Evolutionary conservation across 495 filamentous ascomycete species (phyloP).

Genomic region (Tuber brumale): DNA sequence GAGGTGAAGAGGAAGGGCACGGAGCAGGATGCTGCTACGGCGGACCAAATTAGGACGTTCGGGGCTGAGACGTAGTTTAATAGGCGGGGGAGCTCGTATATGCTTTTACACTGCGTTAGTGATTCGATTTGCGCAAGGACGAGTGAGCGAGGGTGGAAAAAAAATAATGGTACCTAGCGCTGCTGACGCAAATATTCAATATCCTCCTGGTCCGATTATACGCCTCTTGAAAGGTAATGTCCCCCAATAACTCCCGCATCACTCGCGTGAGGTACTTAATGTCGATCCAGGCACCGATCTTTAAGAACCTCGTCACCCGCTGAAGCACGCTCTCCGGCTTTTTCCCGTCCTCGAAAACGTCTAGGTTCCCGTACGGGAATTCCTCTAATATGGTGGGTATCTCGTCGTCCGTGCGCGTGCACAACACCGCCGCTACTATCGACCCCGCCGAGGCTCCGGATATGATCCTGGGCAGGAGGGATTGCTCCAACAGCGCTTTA

Average conservation of each 20-base stretch:
- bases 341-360: constrained; percentile 66
- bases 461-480: constrained; percentile 79
- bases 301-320: constrained; percentile 68
- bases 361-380: constrained; percentile 75
- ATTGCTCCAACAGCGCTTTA: constrained; percentile 69
- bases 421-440: constrained; percentile 81
- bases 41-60: constrained; percentile 93
- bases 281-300: constrained; percentile 74
- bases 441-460: constrained; percentile 92
- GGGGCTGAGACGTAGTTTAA: constrained; percentile 91
- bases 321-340: constrained; percentile 61
- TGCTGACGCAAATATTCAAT: constrained; percentile 87
- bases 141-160: background rate
- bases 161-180: constrained; percentile 46
- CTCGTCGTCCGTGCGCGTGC: constrained; percentile 78
- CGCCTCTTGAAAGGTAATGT: constrained; percentile 90
- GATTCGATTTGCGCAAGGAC: background rate
- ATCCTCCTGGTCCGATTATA: constrained; percentile 88
- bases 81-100: constrained; percentile 78
- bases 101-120: constrained; percentile 47
- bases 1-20: constrained; percentile 81
- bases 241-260: constrained; percentile 71
- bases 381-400: constrained; percentile 62
- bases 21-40: constrained; percentile 89
- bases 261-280: constrained; percentile 70